phyloP scores from a whole-genome alignment of 257 asterid genomes.

The Solanum tacnaense region DNA sequence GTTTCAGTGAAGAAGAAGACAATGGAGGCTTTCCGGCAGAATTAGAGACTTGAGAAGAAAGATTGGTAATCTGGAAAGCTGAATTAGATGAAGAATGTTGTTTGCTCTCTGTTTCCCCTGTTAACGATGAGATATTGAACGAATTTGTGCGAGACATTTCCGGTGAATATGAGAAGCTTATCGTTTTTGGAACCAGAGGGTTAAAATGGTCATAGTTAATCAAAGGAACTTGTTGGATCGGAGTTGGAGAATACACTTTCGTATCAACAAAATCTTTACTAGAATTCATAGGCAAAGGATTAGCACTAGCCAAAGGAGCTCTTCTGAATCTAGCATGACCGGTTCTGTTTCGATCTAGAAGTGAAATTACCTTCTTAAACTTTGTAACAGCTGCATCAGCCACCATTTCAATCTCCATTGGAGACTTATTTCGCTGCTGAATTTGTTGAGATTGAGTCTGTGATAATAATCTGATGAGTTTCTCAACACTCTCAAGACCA shows the following conservation, averaged over 20 bases:
- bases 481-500: slow-evolving; percentile 64
- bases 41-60: slow-evolving; percentile 36
- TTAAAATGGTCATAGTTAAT: not conserved
- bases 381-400: slow-evolving; percentile 60
- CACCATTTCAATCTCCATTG: slow-evolving; percentile 15
- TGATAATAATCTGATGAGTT: slow-evolving; percentile 47
- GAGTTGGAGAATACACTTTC: slow-evolving; percentile 70
- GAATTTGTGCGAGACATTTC: slow-evolving; percentile 40
- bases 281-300: not conserved
- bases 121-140: slow-evolving; percentile 39
- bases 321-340: slow-evolving; percentile 95
- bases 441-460: slow-evolving; percentile 6
- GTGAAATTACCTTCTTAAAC: slow-evolving; percentile 51
- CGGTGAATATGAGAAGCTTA: slow-evolving; percentile 51
- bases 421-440: not conserved
- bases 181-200: slow-evolving; percentile 30
- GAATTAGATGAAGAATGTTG: slow-evolving; percentile 27
- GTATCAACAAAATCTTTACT: slow-evolving; percentile 1
- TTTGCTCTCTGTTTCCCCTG: slow-evolving; percentile 37
- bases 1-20: slow-evolving; percentile 52
- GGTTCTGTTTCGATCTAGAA: slow-evolving; percentile 56
- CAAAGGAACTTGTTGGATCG: slow-evolving; percentile 63
- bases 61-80: slow-evolving; percentile 34
- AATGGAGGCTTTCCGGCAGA: slow-evolving; percentile 71
- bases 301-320: slow-evolving; percentile 23